Base-by-base conservation (phyloP, 208 protist species). In the Crithidia brevicula region DNA sequence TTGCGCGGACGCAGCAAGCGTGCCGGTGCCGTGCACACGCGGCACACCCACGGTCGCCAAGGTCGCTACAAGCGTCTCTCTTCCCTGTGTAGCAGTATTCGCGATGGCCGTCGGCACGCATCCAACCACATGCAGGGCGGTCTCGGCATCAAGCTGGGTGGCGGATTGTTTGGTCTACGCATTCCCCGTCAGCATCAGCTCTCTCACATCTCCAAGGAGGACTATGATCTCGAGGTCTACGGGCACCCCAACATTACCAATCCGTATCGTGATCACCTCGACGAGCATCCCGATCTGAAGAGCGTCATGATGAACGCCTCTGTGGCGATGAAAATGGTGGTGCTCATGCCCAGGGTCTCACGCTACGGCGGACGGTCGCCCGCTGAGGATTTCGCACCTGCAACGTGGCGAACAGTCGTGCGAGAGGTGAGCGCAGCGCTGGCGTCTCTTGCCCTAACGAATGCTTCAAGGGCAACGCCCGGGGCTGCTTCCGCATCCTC, bases 231-330 rank as follows among this genome's bases (percentile, higher is more conserved):
- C 34, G 80, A 82, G 38, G 50, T 94, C 36, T 78, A 93, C 70
- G 92, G 92, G 0, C 89, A 94, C 47, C 92, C 92, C 2, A 93
- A 96, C 74, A 96, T 96, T 61, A 94, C 89, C 13, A 96, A 96
- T 71, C 92, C 92, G 13, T 96, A 96, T 65, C 84, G 92, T 20
- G 77, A 88, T 16, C 70, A 74, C 28, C 52, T 93, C 66, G 65
- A 86, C 3, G 74, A 82, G 52, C 92, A 96, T 57, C 92, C 92
- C 0, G 72, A 79, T 25, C 53, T 96, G 58, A 62, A 80, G 58
- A 67, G 59, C n/a, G 85, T 93, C 13, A 94, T 94, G 86, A 73
- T 74, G 60, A 94, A 94, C 73, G 88, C 91, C 20, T 38, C 34
- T 0, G 52, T 92, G 22, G 23, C 58, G 46, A 49, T 86, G 56